Conservation (phyloP, 2,329 filamentous ascomycete genomes). For the Xylaria sp. region DNA sequence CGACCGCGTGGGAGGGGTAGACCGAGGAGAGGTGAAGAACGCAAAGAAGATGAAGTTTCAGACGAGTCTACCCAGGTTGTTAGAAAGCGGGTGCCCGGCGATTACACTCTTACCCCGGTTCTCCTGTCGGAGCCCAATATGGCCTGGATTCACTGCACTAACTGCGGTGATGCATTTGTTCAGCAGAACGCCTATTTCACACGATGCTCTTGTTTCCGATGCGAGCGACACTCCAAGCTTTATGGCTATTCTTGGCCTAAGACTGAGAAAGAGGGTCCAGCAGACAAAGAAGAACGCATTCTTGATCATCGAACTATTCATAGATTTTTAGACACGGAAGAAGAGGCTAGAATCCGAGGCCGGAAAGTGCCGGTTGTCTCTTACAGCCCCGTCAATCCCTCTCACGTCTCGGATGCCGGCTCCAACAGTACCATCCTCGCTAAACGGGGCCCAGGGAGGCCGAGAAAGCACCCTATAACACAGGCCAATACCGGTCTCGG, state of each 20-base stretch:
- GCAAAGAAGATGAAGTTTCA: constrained; percentile 45
- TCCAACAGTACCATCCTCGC: constrained; percentile 26
- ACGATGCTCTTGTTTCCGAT: constrained; percentile 85
- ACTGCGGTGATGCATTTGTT: constrained; percentile 84
- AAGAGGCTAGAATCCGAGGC: constrained; percentile 69
- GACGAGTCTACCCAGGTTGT: constrained; percentile 33
- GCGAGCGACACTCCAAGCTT: constrained; percentile 93
- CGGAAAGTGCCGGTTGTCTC: constrained; percentile 43
- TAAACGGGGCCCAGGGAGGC: constrained; percentile 44
- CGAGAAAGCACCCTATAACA: constrained; percentile 38
- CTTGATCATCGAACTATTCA: constrained; percentile 90
- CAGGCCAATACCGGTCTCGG: constrained; percentile 19
- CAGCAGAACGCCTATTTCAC: constrained; percentile 91
- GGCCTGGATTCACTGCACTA: constrained; percentile 90
- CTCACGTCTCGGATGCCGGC: not conserved
- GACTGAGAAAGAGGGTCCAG: constrained; percentile 80
- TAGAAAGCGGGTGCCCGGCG: constrained; percentile 69
- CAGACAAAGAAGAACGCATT: constrained; percentile 77
- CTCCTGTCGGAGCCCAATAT: constrained; percentile 79
- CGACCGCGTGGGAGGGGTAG: constrained; percentile 42
- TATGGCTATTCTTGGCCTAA: constrained; percentile 98
- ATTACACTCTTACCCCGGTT: constrained; percentile 83
- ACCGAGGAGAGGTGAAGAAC: constrained; percentile 51
- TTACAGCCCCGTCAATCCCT: not conserved
- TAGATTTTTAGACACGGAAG: constrained; percentile 79